These are phyloP conservation scores for Tolypocladium paradoxum DNA, from an alignment of 2,329 filamentous ascomycete genomes.

Conservation along the genomic window DNA sequence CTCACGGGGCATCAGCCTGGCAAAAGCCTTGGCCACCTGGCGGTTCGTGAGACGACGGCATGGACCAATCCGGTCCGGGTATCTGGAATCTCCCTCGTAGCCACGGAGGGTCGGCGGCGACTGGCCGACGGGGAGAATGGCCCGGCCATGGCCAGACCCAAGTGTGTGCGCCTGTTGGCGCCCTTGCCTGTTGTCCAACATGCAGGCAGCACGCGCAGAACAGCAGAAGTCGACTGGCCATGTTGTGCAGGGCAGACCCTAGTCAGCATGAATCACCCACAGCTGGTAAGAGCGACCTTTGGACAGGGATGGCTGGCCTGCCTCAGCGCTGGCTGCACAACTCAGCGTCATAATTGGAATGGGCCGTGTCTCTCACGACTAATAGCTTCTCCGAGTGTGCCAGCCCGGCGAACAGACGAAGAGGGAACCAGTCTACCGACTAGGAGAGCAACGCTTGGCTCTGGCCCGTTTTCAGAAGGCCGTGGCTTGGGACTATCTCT, in stretches of 20 bases:
- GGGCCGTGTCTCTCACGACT: too few relatives aligned
- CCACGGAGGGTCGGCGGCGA: not conserved
- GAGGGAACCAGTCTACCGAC: not conserved
- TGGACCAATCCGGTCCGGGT: not conserved
- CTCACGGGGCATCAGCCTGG: not conserved
- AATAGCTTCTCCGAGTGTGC: not conserved
- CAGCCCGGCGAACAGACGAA: not conserved
- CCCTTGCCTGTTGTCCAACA: not conserved
- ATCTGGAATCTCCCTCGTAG: not conserved
- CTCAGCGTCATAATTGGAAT: not conserved
- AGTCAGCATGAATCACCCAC: conserved; percentile 3
- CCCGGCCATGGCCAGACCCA: not conserved
- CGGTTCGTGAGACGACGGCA: conserved; percentile 1
- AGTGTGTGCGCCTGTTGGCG: not conserved
- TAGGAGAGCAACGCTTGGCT: not conserved
- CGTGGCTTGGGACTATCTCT: not conserved
- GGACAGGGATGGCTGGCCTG: not conserved
- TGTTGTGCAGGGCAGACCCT: conserved; percentile 1
- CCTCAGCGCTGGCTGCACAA: not conserved
- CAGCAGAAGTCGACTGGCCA: not conserved
- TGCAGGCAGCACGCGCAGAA: not conserved
- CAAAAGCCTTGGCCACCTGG: not conserved
- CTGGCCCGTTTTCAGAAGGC: too few relatives aligned
- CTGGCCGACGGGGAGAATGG: not conserved
- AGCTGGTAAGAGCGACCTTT: not conserved